A percentile compares a stretch with the other conserved stretches of the same genome.
phyloP scores from a whole-genome alignment of 2,329 filamentous ascomycete genomes.

The Calonectria pseudoturangicola region DNA sequence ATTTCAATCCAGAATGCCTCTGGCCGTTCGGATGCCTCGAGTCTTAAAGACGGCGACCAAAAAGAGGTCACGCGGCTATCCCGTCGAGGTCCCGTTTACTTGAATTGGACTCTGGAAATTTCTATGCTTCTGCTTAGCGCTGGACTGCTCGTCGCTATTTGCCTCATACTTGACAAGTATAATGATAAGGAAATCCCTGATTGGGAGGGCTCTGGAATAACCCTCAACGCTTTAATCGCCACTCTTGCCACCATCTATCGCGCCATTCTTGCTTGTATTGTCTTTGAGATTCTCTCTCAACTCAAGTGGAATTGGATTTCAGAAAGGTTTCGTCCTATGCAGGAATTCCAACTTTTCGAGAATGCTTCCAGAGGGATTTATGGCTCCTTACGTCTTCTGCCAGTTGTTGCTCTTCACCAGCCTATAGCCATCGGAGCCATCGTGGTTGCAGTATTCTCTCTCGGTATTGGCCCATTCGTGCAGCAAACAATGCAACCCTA shows the following conservation, averaged over 20 bases:
- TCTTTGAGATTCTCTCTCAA: slow-evolving; percentile 35
- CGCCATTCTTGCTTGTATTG: slow-evolving; percentile 22
- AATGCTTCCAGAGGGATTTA: slow-evolving; percentile 28
- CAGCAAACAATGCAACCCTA: slow-evolving; percentile 16
- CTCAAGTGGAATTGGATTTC: slow-evolving; percentile 37
- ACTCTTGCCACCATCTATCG: slow-evolving; percentile 31
- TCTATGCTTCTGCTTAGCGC: background rate
- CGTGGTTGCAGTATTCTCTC: slow-evolving; percentile 19
- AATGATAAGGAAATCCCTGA: background rate
- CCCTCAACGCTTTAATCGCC: slow-evolving; percentile 30
- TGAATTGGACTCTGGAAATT: background rate
- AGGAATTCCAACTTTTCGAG: slow-evolving; percentile 28
- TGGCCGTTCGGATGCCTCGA: background rate
- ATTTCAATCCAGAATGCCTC: background rate
- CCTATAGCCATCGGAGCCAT: slow-evolving; percentile 29
- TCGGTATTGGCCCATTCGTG: slow-evolving; percentile 11
- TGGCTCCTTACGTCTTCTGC: slow-evolving; percentile 25
- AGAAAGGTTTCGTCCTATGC: slow-evolving; percentile 23
- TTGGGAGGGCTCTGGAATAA: slow-evolving; percentile 27
- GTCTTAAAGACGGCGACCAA: background rate
- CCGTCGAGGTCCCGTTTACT: background rate
- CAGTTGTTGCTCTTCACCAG: slow-evolving; percentile 7
- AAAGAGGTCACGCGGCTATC: background rate
- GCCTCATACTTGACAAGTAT: slow-evolving; percentile 23
- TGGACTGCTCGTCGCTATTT: slow-evolving; percentile 23